Base-by-base conservation (phyloP, 2,329 filamentous ascomycete genomes). In the Sordariomycetes sp. region DNA sequence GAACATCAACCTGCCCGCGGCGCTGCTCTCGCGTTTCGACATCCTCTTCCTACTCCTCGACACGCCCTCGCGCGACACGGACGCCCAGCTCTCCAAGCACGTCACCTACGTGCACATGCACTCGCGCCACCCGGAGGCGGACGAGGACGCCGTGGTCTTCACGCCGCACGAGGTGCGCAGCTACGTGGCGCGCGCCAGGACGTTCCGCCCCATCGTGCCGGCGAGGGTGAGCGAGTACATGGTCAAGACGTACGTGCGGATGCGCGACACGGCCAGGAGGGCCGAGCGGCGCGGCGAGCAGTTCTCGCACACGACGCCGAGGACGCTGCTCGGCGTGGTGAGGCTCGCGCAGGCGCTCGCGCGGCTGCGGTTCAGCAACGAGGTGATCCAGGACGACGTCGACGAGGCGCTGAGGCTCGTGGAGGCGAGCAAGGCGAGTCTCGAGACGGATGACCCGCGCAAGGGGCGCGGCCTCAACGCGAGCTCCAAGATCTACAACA, bases 1-100 rank as follows among this genome's bases (percentile, higher is more conserved):
- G 72, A 99, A 99, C 73, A 99, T 99, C 75, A 99, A 99, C 73
- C 85, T 99, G 48, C 94, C 94, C n/a, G 94, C 94, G 20, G 94
- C 94, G 22, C 83, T 99, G 22, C 83, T 99, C 58, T 97, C 93
- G 60, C 90, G 94, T 82, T 99, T 99, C 74, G 94, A 99, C 71
- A 82, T 99, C 64, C 83, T 99, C 64, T 99, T 97, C 80, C 80
- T 99, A 53, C 92, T 99, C 66, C 87, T 99, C 60, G 94, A 99
- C 76, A 96, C 90, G 43, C 93, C 94, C 2, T 87, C 86, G 20
- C 88, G 91, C 62, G 94, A 99, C 64, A 81, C 83, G 0, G 94
- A 99, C 68, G 91, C 95, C 68, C 90, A 96, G 72, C 83, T 99
- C 24, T 94, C 94, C 61, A 90, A 89, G 72, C 94, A 99, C 79